phyloP scores from a whole-genome alignment of 768 basidiomycete genomes.

The Hemileccinum rubropunctum region DNA sequence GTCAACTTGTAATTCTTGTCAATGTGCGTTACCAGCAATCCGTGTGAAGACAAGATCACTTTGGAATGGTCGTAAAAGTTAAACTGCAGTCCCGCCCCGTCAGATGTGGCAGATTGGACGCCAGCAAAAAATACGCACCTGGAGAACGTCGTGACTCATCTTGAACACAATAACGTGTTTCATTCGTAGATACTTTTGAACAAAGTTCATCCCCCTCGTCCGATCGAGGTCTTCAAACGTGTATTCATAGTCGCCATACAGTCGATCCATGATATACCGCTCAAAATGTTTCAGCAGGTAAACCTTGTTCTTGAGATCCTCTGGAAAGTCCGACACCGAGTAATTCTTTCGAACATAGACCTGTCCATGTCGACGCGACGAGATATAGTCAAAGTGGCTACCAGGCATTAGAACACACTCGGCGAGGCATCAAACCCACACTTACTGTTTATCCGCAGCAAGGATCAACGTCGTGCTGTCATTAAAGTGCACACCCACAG shows the following conservation, averaged over 20 bases:
- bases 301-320: slow-evolving; percentile 85
- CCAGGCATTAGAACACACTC: not conserved
- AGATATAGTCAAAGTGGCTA: slow-evolving; percentile 89
- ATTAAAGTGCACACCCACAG: slow-evolving; percentile 94
- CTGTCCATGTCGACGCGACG: slow-evolving; percentile 60
- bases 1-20: slow-evolving; percentile 84
- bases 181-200: slow-evolving; percentile 94
- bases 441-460: slow-evolving; percentile 84
- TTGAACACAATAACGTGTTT: slow-evolving; percentile 97
- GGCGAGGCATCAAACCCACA: not conserved
- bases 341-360: slow-evolving; percentile 72
- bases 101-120: too few species aligned
- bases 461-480: slow-evolving; percentile 88
- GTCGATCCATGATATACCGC: slow-evolving; percentile 86
- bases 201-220: slow-evolving; percentile 89
- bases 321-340: slow-evolving; percentile 67
- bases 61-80: slow-evolving; percentile 99
- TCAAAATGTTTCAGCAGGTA: slow-evolving; percentile 94
- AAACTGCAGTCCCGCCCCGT: slow-evolving; percentile 53
- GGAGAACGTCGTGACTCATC: slow-evolving; percentile 92
- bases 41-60: slow-evolving; percentile 80
- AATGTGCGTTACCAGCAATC: slow-evolving; percentile 81
- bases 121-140: slow-evolving; percentile 52
- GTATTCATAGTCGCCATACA: slow-evolving; percentile 84
- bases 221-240: slow-evolving; percentile 68